These are phyloP conservation scores for Leishmania guyanensis DNA, from an alignment of 208 protist genomes.

Conservation along the genomic window DNA sequence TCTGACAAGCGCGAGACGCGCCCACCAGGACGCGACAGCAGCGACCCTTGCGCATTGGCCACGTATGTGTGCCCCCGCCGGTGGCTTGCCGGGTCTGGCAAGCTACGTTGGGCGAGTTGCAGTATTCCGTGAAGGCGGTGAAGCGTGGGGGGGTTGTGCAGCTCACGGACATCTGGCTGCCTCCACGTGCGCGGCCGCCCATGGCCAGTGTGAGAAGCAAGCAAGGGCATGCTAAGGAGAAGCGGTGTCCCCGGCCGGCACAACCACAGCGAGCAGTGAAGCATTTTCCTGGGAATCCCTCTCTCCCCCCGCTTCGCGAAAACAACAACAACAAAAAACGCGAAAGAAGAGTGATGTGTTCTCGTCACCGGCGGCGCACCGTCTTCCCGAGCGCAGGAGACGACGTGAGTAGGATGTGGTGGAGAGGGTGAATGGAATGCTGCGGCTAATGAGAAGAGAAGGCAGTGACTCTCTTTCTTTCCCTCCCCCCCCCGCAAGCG, in stretches of 20 bases:
- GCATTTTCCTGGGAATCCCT: neutral
- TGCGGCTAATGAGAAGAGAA: neutral
- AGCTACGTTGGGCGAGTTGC: slow-evolving; percentile 34
- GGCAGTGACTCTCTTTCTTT: neutral
- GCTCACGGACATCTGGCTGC: slow-evolving; percentile 25
- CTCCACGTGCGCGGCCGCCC: slow-evolving; percentile 11
- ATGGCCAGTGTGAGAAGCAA: neutral
- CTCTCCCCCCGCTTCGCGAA: neutral
- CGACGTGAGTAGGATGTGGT: neutral
- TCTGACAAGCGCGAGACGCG: slow-evolving; percentile 40
- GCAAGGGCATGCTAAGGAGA: neutral
- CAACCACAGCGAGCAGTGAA: slow-evolving; percentile 27
- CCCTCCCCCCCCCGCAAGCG: neutral
- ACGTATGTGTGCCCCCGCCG: slow-evolving; percentile 36
- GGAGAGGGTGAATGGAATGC: neutral
- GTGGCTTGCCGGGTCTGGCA: slow-evolving; percentile 37
- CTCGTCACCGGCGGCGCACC: neutral
- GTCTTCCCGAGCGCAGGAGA: neutral
- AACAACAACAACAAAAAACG: neutral
- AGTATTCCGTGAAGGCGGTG: slow-evolving; percentile 45
- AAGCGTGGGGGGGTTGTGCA: slow-evolving; percentile 20
- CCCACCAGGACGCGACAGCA: slow-evolving; percentile 68
- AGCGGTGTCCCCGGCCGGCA: slow-evolving; percentile 10
- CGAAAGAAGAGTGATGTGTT: neutral
- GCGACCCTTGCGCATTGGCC: slow-evolving; percentile 36